phyloP scores from a whole-genome alignment of 768 basidiomycete genomes.

The Thelephora aurantiotincta region DNA sequence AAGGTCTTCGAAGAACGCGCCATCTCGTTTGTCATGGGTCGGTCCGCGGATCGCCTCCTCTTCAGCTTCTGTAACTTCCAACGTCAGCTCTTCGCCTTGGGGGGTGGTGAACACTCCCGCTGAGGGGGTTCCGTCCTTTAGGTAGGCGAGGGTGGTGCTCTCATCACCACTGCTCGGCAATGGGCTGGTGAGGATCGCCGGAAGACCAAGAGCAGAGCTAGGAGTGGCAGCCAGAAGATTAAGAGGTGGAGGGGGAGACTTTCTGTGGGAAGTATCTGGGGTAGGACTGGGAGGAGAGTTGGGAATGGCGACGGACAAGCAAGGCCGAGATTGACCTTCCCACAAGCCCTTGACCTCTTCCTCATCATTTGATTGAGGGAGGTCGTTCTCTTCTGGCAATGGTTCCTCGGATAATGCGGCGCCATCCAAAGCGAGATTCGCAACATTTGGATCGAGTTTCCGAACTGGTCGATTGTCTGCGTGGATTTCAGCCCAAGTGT shows the following conservation, averaged over 20 bases:
- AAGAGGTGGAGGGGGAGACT: slow-evolving; percentile 41
- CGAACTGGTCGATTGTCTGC: slow-evolving; percentile 17
- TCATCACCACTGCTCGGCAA: slow-evolving; percentile 18
- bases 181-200: slow-evolving; percentile 21
- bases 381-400: slow-evolving; percentile 10
- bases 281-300: slow-evolving; percentile 18
- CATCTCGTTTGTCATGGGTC: slow-evolving; percentile 29
- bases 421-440: slow-evolving; percentile 38
- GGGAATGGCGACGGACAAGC: slow-evolving; percentile 24
- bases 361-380: slow-evolving; percentile 25
- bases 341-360: slow-evolving; percentile 18
- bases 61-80: slow-evolving; percentile 4
- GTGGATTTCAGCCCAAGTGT: slow-evolving; percentile 45
- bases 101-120: slow-evolving; percentile 10
- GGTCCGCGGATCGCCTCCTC: slow-evolving; percentile 18
- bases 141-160: slow-evolving; percentile 32
- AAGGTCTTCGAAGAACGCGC: slow-evolving; percentile 30
- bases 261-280: slow-evolving; percentile 16
- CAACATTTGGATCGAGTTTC: slow-evolving; percentile 29
- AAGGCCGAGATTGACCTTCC: slow-evolving; percentile 15
- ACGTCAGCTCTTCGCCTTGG: not conserved
- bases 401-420: slow-evolving; percentile 19
- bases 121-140: slow-evolving; percentile 17
- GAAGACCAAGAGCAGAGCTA: slow-evolving; percentile 19
- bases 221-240: slow-evolving; percentile 18